These are phyloP conservation scores for Tetrapisispora arboricola DNA, from an alignment of 805 yeast species.

Conservation along the genomic window DNA sequence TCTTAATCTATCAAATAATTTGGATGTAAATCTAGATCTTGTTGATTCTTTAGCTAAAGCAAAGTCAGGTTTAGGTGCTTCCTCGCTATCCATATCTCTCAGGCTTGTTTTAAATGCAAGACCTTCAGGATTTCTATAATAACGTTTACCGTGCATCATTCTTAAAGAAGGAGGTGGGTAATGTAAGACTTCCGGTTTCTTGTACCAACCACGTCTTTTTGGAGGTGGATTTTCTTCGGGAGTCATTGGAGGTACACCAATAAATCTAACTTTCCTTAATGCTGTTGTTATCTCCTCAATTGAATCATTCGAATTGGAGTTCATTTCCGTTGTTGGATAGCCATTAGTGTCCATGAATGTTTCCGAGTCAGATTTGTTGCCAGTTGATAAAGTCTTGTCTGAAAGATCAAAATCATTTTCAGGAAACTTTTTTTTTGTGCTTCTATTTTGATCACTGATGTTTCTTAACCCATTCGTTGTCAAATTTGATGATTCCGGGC, in stretches of 20 bases:
- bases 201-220: slow-evolving; percentile 29
- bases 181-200: slow-evolving; percentile 27
- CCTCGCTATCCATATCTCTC: slow-evolving; percentile 14
- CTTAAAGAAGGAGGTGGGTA: slow-evolving; percentile 20
- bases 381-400: no score
- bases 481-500: not conserved
- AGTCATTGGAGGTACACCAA: slow-evolving; percentile 29
- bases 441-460: no score
- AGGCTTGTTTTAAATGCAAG: slow-evolving; percentile 26
- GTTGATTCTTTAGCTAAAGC: slow-evolving; percentile 8
- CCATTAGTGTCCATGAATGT: no score
- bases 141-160: slow-evolving; percentile 8
- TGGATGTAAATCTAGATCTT: slow-evolving; percentile 16
- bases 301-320: not conserved
- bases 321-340: not conserved
- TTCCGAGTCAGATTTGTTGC: no score
- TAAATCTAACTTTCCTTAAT: slow-evolving; percentile 26
- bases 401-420: no score
- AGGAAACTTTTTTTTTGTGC: no score
- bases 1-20: slow-evolving; percentile 18
- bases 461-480: not conserved
- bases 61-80: not conserved
- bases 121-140: slow-evolving; percentile 25
- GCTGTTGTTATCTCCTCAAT: not conserved
- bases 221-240: slow-evolving; percentile 24